Evolutionary conservation across 352 stramenopile species (phyloP).

Genomic region (Phytopythium boreale): DNA sequence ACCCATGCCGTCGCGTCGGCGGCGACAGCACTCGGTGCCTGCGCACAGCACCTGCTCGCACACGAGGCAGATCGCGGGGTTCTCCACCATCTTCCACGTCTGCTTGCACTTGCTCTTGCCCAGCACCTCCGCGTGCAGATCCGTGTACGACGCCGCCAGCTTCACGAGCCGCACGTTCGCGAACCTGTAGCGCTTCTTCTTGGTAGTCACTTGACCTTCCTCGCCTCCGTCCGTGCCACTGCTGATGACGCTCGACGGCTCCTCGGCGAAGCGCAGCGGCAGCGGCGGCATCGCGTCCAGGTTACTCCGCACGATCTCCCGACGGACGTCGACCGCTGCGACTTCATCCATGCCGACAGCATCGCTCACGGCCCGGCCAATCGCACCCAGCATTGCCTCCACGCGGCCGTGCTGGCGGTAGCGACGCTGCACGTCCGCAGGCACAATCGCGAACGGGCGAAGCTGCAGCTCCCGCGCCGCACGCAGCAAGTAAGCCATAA

Average conservation of each 20-base stretch:
- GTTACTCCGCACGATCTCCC: slow-evolving; percentile 40
- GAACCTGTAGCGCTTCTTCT: slow-evolving; percentile 25
- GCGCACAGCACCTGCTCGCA: slow-evolving; percentile 78
- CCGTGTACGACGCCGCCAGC: slow-evolving; percentile 69
- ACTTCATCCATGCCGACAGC: slow-evolving; percentile 8
- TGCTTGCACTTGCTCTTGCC: slow-evolving; percentile 71
- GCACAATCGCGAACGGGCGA: slow-evolving; percentile 41
- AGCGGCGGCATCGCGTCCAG: slow-evolving; percentile 47
- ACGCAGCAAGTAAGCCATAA: slow-evolving; percentile 55
- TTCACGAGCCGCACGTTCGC: slow-evolving; percentile 63
- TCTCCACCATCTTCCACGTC: slow-evolving; percentile 70
- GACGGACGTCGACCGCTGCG: slow-evolving; percentile 12
- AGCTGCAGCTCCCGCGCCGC: slow-evolving; percentile 49
- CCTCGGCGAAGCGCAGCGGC: slow-evolving; percentile 45
- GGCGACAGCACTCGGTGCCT: slow-evolving; percentile 77
- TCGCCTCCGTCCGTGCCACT: not conserved
- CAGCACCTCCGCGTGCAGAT: slow-evolving; percentile 71
- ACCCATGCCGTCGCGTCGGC: slow-evolving; percentile 61
- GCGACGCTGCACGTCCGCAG: slow-evolving; percentile 38
- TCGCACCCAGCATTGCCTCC: slow-evolving; percentile 35
- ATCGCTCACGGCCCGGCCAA: slow-evolving; percentile 22
- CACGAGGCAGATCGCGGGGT: slow-evolving; percentile 75
- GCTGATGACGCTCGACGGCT: slow-evolving; percentile 17
- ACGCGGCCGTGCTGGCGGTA: slow-evolving; percentile 59
- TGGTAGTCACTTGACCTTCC: not conserved